These are phyloP conservation scores for Pseudohyphozyma bogoriensis DNA, from an alignment of 768 basidiomycete genomes.

Conservation along the genomic window DNA sequence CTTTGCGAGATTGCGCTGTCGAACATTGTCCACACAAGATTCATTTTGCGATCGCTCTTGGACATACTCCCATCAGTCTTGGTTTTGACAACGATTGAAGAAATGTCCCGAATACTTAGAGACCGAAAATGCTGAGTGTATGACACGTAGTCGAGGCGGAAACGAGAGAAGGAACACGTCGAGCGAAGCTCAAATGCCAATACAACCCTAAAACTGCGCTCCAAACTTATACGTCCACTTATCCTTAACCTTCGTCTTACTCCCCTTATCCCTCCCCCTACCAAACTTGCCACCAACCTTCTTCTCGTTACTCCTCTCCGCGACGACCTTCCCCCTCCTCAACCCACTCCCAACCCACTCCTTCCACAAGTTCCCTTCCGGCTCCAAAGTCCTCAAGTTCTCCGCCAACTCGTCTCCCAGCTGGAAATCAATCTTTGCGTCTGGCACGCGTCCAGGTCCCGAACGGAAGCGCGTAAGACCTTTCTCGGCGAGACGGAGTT, in stretches of 20 bases:
- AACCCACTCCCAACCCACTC: slow-evolving; percentile 32
- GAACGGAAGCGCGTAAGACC: slow-evolving; percentile 30
- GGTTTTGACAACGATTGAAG: too few species aligned
- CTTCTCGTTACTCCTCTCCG: slow-evolving; percentile 25
- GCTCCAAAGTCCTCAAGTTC: slow-evolving; percentile 28
- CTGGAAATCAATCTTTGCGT: slow-evolving; percentile 27
- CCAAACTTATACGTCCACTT: slow-evolving; percentile 13
- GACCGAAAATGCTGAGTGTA: too few species aligned
- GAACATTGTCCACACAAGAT: too few species aligned
- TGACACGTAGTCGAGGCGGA: too few species aligned
- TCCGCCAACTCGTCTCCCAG: slow-evolving; percentile 33
- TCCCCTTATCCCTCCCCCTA: slow-evolving; percentile 25
- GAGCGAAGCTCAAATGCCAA: too few species aligned
- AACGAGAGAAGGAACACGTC: too few species aligned
- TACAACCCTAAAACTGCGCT: too few species aligned
- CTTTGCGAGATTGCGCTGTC: too few species aligned
- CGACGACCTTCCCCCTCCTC: slow-evolving; percentile 25
- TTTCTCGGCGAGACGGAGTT: slow-evolving; percentile 17
- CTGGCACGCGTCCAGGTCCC: slow-evolving; percentile 28
- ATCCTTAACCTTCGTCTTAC: slow-evolving; percentile 17
- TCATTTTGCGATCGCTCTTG: too few species aligned
- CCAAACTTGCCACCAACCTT: slow-evolving; percentile 30
- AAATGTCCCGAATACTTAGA: too few species aligned
- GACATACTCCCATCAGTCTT: too few species aligned
- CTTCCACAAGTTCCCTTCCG: slow-evolving; percentile 33